These are phyloP conservation scores for Penicillium italicum DNA, from an alignment of 2,329 filamentous ascomycete species.

Conservation along the genomic window DNA sequence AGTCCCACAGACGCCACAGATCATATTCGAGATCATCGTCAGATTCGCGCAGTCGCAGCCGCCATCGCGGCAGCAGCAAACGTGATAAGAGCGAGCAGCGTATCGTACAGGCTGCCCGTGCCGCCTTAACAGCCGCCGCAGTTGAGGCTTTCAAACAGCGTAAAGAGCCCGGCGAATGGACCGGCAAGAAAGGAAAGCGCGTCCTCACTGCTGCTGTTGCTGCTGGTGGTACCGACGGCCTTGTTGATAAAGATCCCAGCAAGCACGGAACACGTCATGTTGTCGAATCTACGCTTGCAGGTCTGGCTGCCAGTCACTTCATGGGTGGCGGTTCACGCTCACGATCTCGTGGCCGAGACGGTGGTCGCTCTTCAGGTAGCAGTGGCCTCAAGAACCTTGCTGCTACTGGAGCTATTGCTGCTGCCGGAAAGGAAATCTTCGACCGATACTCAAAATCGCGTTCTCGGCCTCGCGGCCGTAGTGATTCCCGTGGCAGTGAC, in stretches of 20 bases:
- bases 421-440: slow-evolving; percentile 47
- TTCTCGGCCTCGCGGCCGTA: slow-evolving; percentile 39
- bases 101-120: slow-evolving; percentile 83
- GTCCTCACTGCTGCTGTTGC: slow-evolving; percentile 81
- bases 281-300: slow-evolving; percentile 81
- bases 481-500: slow-evolving; percentile 47
- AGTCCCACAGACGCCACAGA: slow-evolving; percentile 27
- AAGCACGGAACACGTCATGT: slow-evolving; percentile 77
- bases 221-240: slow-evolving; percentile 79
- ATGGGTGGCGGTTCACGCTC: slow-evolving; percentile 72
- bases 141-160: slow-evolving; percentile 88
- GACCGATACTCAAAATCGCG: slow-evolving; percentile 39
- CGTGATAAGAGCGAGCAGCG: slow-evolving; percentile 56
- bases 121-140: slow-evolving; percentile 82
- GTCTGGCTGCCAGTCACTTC: slow-evolving; percentile 78
- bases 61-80: slow-evolving; percentile 46
- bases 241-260: slow-evolving; percentile 64
- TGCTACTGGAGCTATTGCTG: slow-evolving; percentile 44
- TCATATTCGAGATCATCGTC: slow-evolving; percentile 51
- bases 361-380: slow-evolving; percentile 45
- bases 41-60: slow-evolving; percentile 47
- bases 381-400: slow-evolving; percentile 42
- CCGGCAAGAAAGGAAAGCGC: slow-evolving; percentile 85
- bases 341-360: slow-evolving; percentile 64
- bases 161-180: slow-evolving; percentile 85